Base-by-base conservation (phyloP, 768 basidiomycete species). In the Punctularia strigosozonata region DNA sequence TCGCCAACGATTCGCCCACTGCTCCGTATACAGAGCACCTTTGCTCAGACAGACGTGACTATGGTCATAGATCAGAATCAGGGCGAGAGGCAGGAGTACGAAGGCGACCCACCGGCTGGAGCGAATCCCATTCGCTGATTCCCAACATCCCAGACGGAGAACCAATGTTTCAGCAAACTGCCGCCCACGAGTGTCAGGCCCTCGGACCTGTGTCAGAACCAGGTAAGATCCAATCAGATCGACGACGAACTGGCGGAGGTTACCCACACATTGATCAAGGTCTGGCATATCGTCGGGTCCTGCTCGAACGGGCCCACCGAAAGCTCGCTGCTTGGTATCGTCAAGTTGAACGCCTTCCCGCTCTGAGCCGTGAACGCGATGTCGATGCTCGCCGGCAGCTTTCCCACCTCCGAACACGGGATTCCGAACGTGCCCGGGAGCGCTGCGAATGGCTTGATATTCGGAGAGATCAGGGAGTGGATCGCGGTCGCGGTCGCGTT, bases 201-300 rank as follows among this genome's bases (percentile, higher is more conserved):
- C 50, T 74, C 70, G 44, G 68, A 66, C 26, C 15, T 15, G 26
- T 8, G 26, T n/a, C n/a, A n/a, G n/a, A n/a, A n/a, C n/a, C n/a
- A n/a, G n/a, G n/a, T n/a, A n/a, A n/a, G n/a, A n/a, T n/a, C n/a
- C n/a, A n/a, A n/a, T n/a, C n/a, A n/a, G n/a, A n/a, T n/a, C n/a
- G n/a, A n/a, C n/a, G n/a, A n/a, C n/a, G n/a, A n/a, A n/a, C n/a
- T n/a, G n/a, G n/a, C n/a, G n/a, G n/a, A n/a, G n/a, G n/a, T n/a
- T n/a, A n/a, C n/a, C n/a, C n/a, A n/a, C n/a, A 72, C 68, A 46
- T 74, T 76, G 58, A 75, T 72, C 22, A 75, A 60, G 5, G 73
- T 75, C 51, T 75, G 73, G 51, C 73, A 75, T 21, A 62, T 52
- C 13, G 61, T 50, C 4, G 71, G 56, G 46, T 74, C 57, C 45